phyloP scores from a whole-genome alignment of 768 basidiomycete species.

The Kwoniella sp. region DNA sequence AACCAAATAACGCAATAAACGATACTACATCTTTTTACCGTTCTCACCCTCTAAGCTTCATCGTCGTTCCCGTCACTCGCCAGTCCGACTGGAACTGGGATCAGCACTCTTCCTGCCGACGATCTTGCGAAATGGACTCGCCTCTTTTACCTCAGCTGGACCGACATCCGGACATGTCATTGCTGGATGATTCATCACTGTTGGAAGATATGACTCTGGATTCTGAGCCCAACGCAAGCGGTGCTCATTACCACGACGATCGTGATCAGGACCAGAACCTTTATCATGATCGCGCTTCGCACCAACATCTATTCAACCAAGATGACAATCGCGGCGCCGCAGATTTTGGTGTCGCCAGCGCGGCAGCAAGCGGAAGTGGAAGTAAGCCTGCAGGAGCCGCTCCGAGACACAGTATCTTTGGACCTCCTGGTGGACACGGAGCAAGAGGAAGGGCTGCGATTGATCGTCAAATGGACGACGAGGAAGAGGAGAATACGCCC shows the following conservation, averaged over 20 bases:
- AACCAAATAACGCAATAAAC: too few relatives aligned
- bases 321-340: too few relatives aligned
- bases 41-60: too few relatives aligned
- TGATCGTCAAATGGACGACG: not conserved
- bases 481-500: not conserved
- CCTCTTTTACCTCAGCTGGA: conserved; percentile 38
- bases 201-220: conserved; percentile 37
- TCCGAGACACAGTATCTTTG: too few relatives aligned
- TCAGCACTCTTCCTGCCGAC: too few relatives aligned
- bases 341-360: too few relatives aligned
- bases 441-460: not conserved
- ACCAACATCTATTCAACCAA: not conserved
- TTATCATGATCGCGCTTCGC: not conserved
- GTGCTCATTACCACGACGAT: too few relatives aligned
- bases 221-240: conserved; percentile 9
- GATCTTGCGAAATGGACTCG: conserved; percentile 35
- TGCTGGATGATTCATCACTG: conserved; percentile 23
- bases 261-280: not conserved
- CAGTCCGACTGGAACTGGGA: too few relatives aligned
- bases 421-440: not conserved
- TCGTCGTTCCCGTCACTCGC: too few relatives aligned
- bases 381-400: too few relatives aligned
- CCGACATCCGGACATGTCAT: conserved; percentile 8
- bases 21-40: too few relatives aligned
- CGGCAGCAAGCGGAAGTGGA: too few relatives aligned